Conservation (phyloP, 2,329 filamentous ascomycete species). For the Penicillium frequentans region DNA sequence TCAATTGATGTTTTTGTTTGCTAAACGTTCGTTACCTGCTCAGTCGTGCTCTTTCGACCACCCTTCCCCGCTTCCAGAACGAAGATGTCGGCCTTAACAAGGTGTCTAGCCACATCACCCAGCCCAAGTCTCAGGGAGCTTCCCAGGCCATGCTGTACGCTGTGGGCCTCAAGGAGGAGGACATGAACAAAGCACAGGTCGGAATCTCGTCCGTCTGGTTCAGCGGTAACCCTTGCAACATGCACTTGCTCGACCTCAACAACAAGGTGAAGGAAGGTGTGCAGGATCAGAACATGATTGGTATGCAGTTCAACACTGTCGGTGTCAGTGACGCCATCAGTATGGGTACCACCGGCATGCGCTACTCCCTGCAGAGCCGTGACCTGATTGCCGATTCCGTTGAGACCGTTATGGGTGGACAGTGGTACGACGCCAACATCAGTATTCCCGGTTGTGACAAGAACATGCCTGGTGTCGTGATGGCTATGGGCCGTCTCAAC, state of each 20-base stretch:
- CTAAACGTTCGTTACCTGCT: conserved; percentile 5
- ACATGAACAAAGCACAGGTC: conserved; percentile 95
- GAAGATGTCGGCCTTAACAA: conserved; percentile 66
- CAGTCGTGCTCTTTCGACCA: conserved; percentile 42
- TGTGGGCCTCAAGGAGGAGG: conserved; percentile 79
- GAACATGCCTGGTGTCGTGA: conserved; percentile 94
- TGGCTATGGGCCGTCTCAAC: conserved; percentile 94
- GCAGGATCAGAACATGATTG: conserved; percentile 74
- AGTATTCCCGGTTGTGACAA: conserved; percentile 98
- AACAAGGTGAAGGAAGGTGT: conserved; percentile 72
- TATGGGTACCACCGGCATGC: conserved; percentile 98
- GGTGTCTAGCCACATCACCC: conserved; percentile 80
- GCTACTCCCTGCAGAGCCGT: conserved; percentile 88
- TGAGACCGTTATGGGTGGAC: conserved; percentile 97
- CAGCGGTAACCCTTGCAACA: conserved; percentile 97
- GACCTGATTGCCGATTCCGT: conserved; percentile 98
- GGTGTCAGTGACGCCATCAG: conserved; percentile 97
- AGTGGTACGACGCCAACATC: conserved; percentile 98
- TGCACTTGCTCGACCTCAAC: conserved; percentile 92
- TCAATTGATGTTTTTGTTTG: conserved; percentile 1
- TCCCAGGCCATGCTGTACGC: conserved; percentile 99
- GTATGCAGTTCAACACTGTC: conserved; percentile 98
- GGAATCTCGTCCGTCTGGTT: conserved; percentile 99
- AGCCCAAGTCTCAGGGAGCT: conserved; percentile 96
- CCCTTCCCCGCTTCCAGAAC: conserved; percentile 48